Evolutionary conservation across 169 alveolate species (phyloP), one percentile per base, ranked within the genome.

Genomic region (Theileria orientalis): DNA sequence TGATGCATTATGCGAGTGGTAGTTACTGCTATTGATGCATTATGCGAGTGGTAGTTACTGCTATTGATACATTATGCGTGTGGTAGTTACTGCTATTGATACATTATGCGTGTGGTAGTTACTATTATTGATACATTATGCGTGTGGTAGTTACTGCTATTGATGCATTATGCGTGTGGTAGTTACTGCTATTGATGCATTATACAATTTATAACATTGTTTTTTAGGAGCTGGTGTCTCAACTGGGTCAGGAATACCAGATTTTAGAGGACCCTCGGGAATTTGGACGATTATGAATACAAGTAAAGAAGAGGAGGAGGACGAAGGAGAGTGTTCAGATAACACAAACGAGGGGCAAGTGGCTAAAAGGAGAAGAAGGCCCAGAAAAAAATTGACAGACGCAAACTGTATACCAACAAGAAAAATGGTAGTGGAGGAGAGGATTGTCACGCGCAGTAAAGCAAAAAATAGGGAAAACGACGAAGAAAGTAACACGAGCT

Each of bases 191-290:
- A 13, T 1, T 49, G 19, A 5, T 47, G 13, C 6, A 5, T 47
- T n/a, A 47, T 47, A 5, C 21, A 47, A 47, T 5, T 47, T 11
- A 27, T 47, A 47, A n/a, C 6, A 47, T 21, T 49, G 32, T n/a
- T n/a, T n/a, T n/a, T 13, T 49, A 49, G 60, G 60, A 9, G 94
- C 94, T 0, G 94, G 94, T n/a, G 84, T 89, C 33, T 89, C 94
- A 11, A 89, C 94, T 2, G 87, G 90, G 27, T 83, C 91, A 3
- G 94, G 94, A 27, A 77, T 89, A 23, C 92, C 87, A 7, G 94
- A 89, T 57, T 89, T 89, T 77, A 63, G 94, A 29, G 94, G 94
- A 2, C 94, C 94, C 0, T 72, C 92, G 6, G 94, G 94, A 44
- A 84, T 89, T 42, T 89, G 94, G 94, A 89, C 94, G 21, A 76